Evolutionary conservation across 352 stramenopile genomes (phyloP).

Genomic region (Pythium plurisporium): DNA sequence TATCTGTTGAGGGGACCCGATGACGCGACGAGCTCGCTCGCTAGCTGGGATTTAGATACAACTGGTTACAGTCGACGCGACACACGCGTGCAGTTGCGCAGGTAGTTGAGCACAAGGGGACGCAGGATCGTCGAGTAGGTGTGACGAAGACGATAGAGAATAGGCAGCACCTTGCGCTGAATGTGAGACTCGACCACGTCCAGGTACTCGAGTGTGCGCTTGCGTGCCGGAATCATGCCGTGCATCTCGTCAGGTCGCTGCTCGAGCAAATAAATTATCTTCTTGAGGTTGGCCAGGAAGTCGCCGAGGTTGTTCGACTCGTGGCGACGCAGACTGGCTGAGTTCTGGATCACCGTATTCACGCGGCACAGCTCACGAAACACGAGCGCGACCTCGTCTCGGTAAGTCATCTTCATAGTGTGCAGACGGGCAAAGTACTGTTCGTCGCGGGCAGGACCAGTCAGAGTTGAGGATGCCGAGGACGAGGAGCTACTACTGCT

Average conservation of each 20-base stretch:
- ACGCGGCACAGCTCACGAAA: conserved; percentile 77
- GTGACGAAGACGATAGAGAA: conserved; percentile 66
- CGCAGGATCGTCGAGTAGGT: conserved; percentile 78
- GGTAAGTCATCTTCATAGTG: conserved; percentile 69
- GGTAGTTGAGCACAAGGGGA: conserved; percentile 74
- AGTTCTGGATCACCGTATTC: conserved; percentile 78
- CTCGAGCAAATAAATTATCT: conserved; percentile 88
- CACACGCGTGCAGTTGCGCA: conserved; percentile 61
- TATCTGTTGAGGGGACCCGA: not conserved
- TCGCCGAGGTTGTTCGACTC: conserved; percentile 80
- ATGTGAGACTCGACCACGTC: conserved; percentile 83
- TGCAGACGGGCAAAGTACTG: conserved; percentile 67
- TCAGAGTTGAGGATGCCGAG: conserved; percentile 9
- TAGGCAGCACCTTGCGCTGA: conserved; percentile 77
- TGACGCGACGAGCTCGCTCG: not conserved
- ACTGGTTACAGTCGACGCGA: conserved; percentile 32
- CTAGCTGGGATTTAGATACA: not conserved
- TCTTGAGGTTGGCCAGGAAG: conserved; percentile 83
- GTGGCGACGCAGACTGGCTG: conserved; percentile 59
- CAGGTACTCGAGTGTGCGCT: conserved; percentile 73
- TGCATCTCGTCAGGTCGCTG: conserved; percentile 69
- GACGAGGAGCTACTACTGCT: conserved; percentile 3
- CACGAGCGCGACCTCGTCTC: conserved; percentile 75
- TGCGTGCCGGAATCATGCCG: conserved; percentile 68
- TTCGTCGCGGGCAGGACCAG: conserved; percentile 32